phyloP scores from a whole-genome alignment of 148 eudicot genomes.

The Cornus kousa region DNA sequence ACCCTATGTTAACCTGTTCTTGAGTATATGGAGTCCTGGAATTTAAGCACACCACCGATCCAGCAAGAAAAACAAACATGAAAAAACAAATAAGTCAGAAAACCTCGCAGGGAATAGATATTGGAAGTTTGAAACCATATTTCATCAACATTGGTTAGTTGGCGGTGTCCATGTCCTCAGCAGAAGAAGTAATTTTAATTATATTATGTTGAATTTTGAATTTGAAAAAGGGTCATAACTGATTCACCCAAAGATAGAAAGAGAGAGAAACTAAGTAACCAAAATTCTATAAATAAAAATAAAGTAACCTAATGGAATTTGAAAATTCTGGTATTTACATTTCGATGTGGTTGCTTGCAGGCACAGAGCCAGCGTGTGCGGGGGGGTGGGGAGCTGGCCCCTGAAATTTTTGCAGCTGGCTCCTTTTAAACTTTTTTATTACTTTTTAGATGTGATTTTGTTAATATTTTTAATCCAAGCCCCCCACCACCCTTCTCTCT shows the following conservation, averaged over 20 bases:
- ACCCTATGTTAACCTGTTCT: slow-evolving; percentile 81
- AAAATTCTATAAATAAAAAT: too few species aligned
- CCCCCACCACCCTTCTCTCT: too few species aligned
- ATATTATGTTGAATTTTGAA: not conserved
- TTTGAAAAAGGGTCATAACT: not conserved
- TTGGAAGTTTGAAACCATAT: not conserved
- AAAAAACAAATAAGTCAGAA: not conserved
- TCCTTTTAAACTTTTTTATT: too few species aligned
- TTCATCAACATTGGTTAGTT: not conserved
- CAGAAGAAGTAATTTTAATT: not conserved
- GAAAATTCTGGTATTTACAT: not conserved
- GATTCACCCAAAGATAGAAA: not conserved
- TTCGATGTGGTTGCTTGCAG: too few species aligned
- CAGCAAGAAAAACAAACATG: not conserved
- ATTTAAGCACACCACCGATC: slow-evolving; percentile 14
- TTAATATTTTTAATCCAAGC: too few species aligned
- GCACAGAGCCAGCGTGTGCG: too few species aligned
- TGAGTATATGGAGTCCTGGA: slow-evolving; percentile 73
- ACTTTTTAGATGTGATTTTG: too few species aligned
- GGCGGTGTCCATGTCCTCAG: not conserved
- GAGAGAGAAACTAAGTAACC: not conserved
- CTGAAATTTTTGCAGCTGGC: too few species aligned
- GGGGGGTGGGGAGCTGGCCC: too few species aligned
- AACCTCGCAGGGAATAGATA: not conserved
- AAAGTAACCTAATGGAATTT: not conserved